Conservation (phyloP, 768 basidiomycete species). For the Lactarius deliciosus region DNA sequence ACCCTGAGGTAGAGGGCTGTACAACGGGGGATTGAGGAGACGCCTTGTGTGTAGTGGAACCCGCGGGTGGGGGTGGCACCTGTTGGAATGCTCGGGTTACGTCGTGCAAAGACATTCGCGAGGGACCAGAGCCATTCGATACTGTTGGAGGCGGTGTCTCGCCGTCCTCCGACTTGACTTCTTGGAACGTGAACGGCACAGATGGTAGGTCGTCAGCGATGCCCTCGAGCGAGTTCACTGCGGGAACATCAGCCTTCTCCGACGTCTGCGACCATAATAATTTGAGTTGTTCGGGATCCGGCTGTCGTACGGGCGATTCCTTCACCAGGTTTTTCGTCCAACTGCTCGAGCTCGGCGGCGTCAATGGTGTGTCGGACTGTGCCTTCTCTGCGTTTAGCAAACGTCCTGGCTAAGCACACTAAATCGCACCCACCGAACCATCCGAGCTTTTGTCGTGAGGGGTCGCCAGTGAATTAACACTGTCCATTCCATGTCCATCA, state of each 20-base stretch:
- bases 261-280: conserved; percentile 82
- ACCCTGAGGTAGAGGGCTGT: conserved; percentile 15
- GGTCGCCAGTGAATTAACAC: conserved; percentile 33
- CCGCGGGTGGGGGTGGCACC: conserved; percentile 64
- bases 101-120: conserved; percentile 78
- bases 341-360: conserved; percentile 55
- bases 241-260: conserved; percentile 62
- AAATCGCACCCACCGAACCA: conserved; percentile 48
- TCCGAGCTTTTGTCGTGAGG: conserved; percentile 49
- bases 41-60: conserved; percentile 46
- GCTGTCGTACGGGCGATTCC: conserved; percentile 64
- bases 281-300: conserved; percentile 83
- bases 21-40: conserved; percentile 44
- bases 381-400: conserved; percentile 33
- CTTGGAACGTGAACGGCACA: conserved; percentile 77
- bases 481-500: conserved; percentile 7
- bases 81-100: conserved; percentile 86
- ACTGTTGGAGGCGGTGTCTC: conserved; percentile 71
- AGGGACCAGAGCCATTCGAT: conserved; percentile 46
- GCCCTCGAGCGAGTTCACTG: conserved; percentile 78
- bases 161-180: conserved; percentile 85
- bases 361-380: conserved; percentile 46
- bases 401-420: conserved; percentile 10
- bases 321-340: conserved; percentile 57
- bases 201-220: conserved; percentile 81